phyloP scores from a whole-genome alignment of 139 green algal genomes.

The Limnomonas spitsbergensis region DNA sequence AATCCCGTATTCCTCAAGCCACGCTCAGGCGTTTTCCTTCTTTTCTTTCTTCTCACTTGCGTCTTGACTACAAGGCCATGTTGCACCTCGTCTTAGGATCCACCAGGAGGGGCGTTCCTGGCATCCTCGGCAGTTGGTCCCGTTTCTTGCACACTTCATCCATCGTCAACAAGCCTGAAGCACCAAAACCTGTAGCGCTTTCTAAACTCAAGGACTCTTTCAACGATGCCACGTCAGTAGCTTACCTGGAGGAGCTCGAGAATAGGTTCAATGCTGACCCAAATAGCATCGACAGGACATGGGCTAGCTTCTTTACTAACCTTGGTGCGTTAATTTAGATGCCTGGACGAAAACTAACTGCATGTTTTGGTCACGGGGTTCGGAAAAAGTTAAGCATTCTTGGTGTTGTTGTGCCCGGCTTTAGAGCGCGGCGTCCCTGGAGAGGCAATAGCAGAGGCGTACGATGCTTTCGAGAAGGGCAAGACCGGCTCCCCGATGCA shows the following conservation, averaged over 20 bases:
- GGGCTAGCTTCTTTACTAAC: constrained; percentile 82
- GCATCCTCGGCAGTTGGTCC: too few species aligned
- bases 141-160: neutral
- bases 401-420: neutral
- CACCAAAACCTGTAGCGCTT: constrained; percentile 75
- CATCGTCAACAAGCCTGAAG: neutral
- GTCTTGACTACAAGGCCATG: too few species aligned
- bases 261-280: constrained; percentile 76
- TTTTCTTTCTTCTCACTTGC: too few species aligned
- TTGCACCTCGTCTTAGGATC: too few species aligned
- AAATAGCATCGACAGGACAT: constrained; percentile 76
- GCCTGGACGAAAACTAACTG: neutral
- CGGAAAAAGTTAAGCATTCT: neutral
- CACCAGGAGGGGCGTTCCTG: too few species aligned
- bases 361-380: neutral
- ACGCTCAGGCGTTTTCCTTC: too few species aligned
- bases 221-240: constrained; percentile 83
- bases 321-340: constrained; percentile 58
- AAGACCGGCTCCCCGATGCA: constrained; percentile 60
- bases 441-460: constrained; percentile 87
- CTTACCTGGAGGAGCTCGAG: constrained; percentile 90
- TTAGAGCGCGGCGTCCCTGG: constrained; percentile 75
- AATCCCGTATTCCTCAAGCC: too few species aligned
- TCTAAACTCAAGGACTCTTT: constrained; percentile 92
- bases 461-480: constrained; percentile 75